A percentile compares a stretch with the other conserved stretches of the same genome.
Evolutionary conservation across 306 rosid genomes (phyloP).

Genomic region (Lupinus albus): DNA sequence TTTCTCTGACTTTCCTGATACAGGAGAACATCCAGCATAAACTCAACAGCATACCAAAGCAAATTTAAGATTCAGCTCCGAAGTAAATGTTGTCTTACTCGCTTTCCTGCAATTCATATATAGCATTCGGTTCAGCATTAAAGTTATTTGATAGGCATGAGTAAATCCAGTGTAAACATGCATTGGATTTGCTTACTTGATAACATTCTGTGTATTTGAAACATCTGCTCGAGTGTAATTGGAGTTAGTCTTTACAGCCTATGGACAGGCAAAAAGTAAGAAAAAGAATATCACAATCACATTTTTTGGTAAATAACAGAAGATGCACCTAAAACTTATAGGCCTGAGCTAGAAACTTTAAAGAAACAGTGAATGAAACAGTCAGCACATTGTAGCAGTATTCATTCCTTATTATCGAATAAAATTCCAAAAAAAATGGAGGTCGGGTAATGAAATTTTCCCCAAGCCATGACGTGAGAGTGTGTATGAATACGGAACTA

Average conservation of each 20-base stretch:
- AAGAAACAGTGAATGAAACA: slow-evolving; percentile 14
- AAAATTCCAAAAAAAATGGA: slow-evolving; percentile 12
- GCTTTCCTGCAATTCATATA: slow-evolving; percentile 53
- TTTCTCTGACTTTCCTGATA: slow-evolving; percentile 48
- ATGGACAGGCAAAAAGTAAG: slow-evolving; percentile 35
- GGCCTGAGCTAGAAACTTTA: slow-evolving; percentile 2
- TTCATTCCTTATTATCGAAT: not conserved
- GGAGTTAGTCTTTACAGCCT: slow-evolving; percentile 50
- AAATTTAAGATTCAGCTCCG: slow-evolving; percentile 61
- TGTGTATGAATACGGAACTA: not conserved
- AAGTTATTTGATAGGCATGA: slow-evolving; percentile 23
- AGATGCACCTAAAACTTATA: slow-evolving; percentile 22
- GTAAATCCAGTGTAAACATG: slow-evolving; percentile 33
- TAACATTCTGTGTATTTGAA: slow-evolving; percentile 47
- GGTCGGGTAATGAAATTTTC: not conserved
- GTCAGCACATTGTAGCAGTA: not conserved
- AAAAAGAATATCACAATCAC: slow-evolving; percentile 3
- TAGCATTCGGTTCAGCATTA: slow-evolving; percentile 36
- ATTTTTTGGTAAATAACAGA: slow-evolving; percentile 29
- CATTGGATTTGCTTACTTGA: slow-evolving; percentile 55
- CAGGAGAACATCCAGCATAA: slow-evolving; percentile 48
- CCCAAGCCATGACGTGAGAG: not conserved
- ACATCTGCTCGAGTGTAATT: slow-evolving; percentile 51
- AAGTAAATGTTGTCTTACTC: slow-evolving; percentile 55
- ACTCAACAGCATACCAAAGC: slow-evolving; percentile 40